Evolutionary conservation across 495 filamentous ascomycete species (phyloP), one percentile per base, ranked within the genome.

Genomic region (Penicillium angulare): DNA sequence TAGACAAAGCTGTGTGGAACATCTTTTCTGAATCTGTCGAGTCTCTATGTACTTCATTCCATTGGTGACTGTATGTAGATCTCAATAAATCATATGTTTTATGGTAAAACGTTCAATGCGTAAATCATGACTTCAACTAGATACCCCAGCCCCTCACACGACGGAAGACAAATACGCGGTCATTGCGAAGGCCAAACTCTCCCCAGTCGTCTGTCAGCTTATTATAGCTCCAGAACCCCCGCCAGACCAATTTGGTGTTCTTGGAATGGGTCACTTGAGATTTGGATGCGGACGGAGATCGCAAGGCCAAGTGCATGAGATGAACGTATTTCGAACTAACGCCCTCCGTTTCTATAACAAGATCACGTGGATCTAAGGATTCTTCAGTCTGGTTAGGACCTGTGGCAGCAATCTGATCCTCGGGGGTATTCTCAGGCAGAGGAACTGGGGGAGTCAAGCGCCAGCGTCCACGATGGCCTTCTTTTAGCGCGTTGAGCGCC

Each of bases 151-250:
- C 74, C 7, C 74, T 63, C 26, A 99, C 95, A 26, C 93, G 75
- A 55, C 89, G 90, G 68, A 90, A 98, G 55, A 89, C 87, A 70
- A 86, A 97, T 1, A 90, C 79, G 61, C 88, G 86, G 61, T 90
- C 86, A 66, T 96, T 89, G 65, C 84, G 87, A 52, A 92, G 69
- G 15, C 79, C 76, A 69, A 97, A 97, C 68, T 89, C 86, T 0
- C 79, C 89, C 86, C 90, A 89, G 66, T 96, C 92, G 62, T 92
- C 90, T 16, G 91, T 92, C 56, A 95, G 69, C 59, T 77, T 78
- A 60, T 96, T 95, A 57, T 93, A 95, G 68, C 85, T 91, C 86
- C 89, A 96, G 68, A 87, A 96, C 0, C 89, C 88, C 64, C 86
- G 86, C 95, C 95, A 97, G 0, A 70, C 69, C 27, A 99, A 65